Base-by-base conservation (phyloP, 768 basidiomycete genomes). In the Podaxis sp. region DNA sequence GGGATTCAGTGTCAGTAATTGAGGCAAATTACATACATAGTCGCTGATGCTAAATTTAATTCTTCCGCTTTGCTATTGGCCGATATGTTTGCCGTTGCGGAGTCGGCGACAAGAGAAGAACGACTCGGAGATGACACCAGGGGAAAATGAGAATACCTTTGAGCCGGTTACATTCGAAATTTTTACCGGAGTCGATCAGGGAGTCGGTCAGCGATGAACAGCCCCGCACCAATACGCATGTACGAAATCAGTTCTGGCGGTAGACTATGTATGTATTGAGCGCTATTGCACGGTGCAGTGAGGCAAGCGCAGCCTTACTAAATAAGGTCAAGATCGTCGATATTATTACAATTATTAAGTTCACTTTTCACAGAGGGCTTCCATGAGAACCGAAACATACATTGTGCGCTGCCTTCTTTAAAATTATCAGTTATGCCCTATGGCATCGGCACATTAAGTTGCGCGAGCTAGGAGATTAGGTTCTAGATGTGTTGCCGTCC, bases 1-100 rank as follows among this genome's bases (percentile, higher is more conserved):
- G 37, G 83, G 85, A 12, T 69, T 83, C 61, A 75, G 58, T 50
- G 41, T 37, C 56, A 56, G 54, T 41, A 54, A 36, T 66, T 58
- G 53, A 38, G 30, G 49, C 44, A 49, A 57, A 40, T 26, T 46
- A 30, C 26, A 48, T 41, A 53, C 22, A 3, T 61, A 58, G 46
- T 17, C 33, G 37, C 54, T 40, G n/a, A 33, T 10, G n/a, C 20
- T 50, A 48, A 50, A 33, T 49, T 58, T 58, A 28, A 56, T 10
- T 33, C 33, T 33, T 10, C 33, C 10, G 33, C 33, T 10, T 33
- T 33, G 33, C 33, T 33, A 33, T 33, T 33, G 33, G 10, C n/a
- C 37, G 22, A 22, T n/a, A 22, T 24, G n/a, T n/a, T 56, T 56
- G 54, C n/a, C 38, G n/a, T 24, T 24, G 54, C 22, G 5, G 37